Evolutionary conservation across 2,329 filamentous ascomycete species (phyloP).

Genomic region (Bisporella sp.): DNA sequence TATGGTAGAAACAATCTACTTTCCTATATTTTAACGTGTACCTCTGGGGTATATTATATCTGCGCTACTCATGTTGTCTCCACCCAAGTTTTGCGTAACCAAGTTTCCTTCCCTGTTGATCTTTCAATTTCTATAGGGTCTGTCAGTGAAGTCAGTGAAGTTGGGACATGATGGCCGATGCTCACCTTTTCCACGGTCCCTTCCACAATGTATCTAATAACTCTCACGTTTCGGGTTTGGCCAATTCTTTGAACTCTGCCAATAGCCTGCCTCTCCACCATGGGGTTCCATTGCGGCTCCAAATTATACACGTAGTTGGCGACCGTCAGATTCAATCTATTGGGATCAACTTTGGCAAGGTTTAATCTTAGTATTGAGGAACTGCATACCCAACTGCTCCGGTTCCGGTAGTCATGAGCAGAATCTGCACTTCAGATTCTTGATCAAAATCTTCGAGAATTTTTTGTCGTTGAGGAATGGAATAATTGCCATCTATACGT

Average conservation of each 20-base stretch:
- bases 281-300: constrained; percentile 18
- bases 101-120: not conserved
- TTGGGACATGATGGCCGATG: not conserved
- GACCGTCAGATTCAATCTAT: constrained; percentile 13
- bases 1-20: too few species aligned
- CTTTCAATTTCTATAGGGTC: not conserved
- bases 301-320: constrained; percentile 17
- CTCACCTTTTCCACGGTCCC: constrained; percentile 14
- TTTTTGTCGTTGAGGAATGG: constrained; percentile 2
- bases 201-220: constrained; percentile 15
- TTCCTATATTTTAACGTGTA: too few species aligned
- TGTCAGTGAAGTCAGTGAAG: not conserved
- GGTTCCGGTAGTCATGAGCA: constrained; percentile 16
- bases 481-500: constrained; percentile 10
- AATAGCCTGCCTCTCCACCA: constrained; percentile 16
- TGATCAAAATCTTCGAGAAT: constrained; percentile 8
- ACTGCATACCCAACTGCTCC: constrained; percentile 13
- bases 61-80: constrained; percentile 1
- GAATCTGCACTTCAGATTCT: constrained; percentile 4
- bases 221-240: constrained; percentile 11
- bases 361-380: not conserved
- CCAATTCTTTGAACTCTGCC: constrained; percentile 11
- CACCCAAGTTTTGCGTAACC: not conserved
- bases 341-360: not conserved
- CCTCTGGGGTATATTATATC: too few species aligned